Conservation (phyloP, 768 basidiomycete species). For the Filobasidium floriforme region DNA sequence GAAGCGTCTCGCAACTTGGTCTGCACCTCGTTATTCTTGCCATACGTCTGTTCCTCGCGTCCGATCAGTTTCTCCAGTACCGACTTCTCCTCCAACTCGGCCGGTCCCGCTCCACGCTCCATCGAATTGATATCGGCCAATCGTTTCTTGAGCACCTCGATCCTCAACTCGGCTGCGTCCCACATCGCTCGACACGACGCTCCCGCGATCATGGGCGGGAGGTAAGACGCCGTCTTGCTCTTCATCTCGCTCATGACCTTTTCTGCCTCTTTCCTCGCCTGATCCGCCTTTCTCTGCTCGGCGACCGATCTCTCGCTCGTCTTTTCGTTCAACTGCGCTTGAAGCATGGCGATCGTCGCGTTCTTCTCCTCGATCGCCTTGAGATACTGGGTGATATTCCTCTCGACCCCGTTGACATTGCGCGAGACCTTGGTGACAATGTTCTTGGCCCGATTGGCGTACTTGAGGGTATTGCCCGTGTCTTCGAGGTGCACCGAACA, state of each 20-base stretch:
- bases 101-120: not conserved
- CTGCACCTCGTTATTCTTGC: constrained; percentile 25
- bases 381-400: constrained; percentile 91
- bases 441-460: constrained; percentile 95
- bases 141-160: constrained; percentile 24
- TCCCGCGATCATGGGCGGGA: constrained; percentile 27
- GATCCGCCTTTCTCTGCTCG: constrained; percentile 59
- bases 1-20: constrained; percentile 19
- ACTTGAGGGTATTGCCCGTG: constrained; percentile 94
- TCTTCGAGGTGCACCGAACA: constrained; percentile 95
- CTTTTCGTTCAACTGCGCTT: constrained; percentile 73
- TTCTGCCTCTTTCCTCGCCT: constrained; percentile 38
- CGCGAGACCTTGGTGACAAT: constrained; percentile 95
- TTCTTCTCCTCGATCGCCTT: constrained; percentile 87
- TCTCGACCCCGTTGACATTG: constrained; percentile 88
- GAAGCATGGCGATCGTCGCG: constrained; percentile 72
- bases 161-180: constrained; percentile 33
- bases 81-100: constrained; percentile 25
- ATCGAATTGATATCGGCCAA: constrained; percentile 27
- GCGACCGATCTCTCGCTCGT: constrained; percentile 58
- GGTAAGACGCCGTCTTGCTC: constrained; percentile 19
- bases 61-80: constrained; percentile 23
- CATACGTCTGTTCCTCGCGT: constrained; percentile 27
- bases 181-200: constrained; percentile 29
- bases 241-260: constrained; percentile 21